phyloP scores from a whole-genome alignment of 495 filamentous ascomycete genomes.

The Letharia lupina region DNA sequence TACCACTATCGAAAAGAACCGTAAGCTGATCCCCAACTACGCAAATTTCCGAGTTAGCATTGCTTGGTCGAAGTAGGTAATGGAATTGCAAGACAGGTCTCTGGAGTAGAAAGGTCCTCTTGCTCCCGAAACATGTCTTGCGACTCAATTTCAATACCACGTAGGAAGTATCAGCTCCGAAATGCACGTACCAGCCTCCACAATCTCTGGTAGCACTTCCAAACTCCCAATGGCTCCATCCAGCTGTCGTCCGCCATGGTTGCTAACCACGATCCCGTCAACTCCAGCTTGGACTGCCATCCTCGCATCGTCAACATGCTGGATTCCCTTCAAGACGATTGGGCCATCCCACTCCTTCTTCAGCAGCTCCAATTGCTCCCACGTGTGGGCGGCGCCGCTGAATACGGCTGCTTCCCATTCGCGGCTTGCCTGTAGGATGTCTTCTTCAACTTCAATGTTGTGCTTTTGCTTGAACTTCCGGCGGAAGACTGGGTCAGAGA shows the following conservation, averaged over 20 bases:
- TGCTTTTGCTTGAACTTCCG: slow-evolving; percentile 42
- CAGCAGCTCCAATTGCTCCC: slow-evolving; percentile 50
- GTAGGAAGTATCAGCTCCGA: neutral
- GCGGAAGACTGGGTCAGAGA: slow-evolving; percentile 56
- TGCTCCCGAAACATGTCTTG: too few species aligned
- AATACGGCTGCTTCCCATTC: slow-evolving; percentile 46
- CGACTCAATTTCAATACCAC: too few species aligned
- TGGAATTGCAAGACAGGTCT: too few species aligned
- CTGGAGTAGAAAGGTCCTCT: neutral
- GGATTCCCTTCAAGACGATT: slow-evolving; percentile 49
- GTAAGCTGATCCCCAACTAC: slow-evolving; percentile 31
- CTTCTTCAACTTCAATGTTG: slow-evolving; percentile 42
- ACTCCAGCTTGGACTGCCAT: slow-evolving; percentile 46
- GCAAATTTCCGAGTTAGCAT: neutral
- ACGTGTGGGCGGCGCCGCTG: slow-evolving; percentile 43
- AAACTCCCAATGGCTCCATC: slow-evolving; percentile 54
- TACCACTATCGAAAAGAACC: slow-evolving; percentile 43
- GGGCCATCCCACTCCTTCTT: slow-evolving; percentile 53
- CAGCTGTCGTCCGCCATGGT: slow-evolving; percentile 55
- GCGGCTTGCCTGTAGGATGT: slow-evolving; percentile 36
- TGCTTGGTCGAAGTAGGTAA: neutral
- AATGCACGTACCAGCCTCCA: slow-evolving; percentile 30
- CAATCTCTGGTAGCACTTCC: slow-evolving; percentile 49
- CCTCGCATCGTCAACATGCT: slow-evolving; percentile 45
- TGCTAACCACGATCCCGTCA: slow-evolving; percentile 51